These are phyloP conservation scores for Fraxinus cuspidata DNA, from an alignment of 257 asterid genomes.

Conservation along the genomic window DNA sequence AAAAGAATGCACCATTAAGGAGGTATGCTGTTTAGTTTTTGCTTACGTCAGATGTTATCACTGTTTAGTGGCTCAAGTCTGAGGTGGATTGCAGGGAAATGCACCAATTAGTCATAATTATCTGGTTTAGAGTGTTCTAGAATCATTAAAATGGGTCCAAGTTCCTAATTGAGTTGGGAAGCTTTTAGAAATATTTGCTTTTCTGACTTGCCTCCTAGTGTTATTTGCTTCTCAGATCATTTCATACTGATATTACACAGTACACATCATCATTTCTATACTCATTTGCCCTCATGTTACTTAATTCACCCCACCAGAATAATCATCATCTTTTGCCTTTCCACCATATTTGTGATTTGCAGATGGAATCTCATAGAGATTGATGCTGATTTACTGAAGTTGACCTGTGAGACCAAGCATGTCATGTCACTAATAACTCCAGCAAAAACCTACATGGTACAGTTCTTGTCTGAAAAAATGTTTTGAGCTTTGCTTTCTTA, in stretches of 20 bases:
- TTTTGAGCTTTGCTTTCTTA: conserved; percentile 11
- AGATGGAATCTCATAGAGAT: conserved; percentile 97
- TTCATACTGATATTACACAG: background rate
- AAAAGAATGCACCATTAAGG: conserved; percentile 70
- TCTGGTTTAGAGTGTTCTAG: background rate
- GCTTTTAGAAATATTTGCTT: conserved; percentile 5
- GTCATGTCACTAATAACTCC: conserved; percentile 88
- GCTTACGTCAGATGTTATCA: conserved; percentile 6
- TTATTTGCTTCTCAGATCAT: conserved; percentile 9
- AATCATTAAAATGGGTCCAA: background rate
- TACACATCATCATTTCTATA: background rate
- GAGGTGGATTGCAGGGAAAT: background rate
- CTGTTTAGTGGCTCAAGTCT: conserved; percentile 7
- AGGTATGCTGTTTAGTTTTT: conserved; percentile 45
- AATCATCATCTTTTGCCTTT: background rate
- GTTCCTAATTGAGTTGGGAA: conserved; percentile 11
- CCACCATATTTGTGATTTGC: conserved; percentile 30
- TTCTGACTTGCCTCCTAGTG: background rate
- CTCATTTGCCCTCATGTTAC: background rate
- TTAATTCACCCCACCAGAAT: background rate
- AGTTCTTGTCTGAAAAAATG: conserved; percentile 15
- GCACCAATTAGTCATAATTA: background rate
- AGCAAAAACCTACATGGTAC: conserved; percentile 93
- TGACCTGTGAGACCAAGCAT: conserved; percentile 72
- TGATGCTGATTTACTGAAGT: conserved; percentile 74